Evolutionary conservation across 2,329 filamentous ascomycete genomes (phyloP).

Genomic region (Penicillium freii): DNA sequence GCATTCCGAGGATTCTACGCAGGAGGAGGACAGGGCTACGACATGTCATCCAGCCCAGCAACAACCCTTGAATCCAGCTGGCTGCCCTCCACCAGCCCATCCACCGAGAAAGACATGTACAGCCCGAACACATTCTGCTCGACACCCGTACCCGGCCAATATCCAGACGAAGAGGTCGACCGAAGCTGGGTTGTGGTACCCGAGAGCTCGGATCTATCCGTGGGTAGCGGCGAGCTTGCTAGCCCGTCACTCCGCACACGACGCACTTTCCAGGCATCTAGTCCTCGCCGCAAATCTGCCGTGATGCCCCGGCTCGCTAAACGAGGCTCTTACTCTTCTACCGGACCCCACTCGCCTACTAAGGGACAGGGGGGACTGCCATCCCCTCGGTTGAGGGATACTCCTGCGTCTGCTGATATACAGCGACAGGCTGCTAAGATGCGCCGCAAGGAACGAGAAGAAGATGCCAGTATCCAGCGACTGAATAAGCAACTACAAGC

Average conservation of each 20-base stretch:
- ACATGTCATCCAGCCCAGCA: constrained; percentile 44
- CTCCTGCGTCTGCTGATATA: constrained; percentile 56
- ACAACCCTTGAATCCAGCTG: constrained; percentile 27
- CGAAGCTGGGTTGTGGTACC: constrained; percentile 70
- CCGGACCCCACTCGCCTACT: constrained; percentile 25
- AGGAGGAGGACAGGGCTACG: constrained; percentile 73
- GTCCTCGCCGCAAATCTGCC: constrained; percentile 27
- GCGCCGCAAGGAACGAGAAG: constrained; percentile 69
- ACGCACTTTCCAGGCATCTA: constrained; percentile 23
- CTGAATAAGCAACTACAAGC: constrained; percentile 77
- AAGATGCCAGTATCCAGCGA: constrained; percentile 73
- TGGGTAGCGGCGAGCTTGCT: constrained; percentile 3
- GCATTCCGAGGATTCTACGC: constrained; percentile 84
- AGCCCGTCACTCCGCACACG: constrained; percentile 21
- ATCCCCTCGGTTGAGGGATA: constrained; percentile 32
- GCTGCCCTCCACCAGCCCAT: constrained; percentile 25
- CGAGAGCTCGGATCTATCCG: constrained; percentile 19
- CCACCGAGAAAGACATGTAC: constrained; percentile 29
- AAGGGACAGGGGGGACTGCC: constrained; percentile 21
- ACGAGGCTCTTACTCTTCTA: constrained; percentile 17
- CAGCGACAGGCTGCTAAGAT: constrained; percentile 70
- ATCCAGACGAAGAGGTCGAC: constrained; percentile 54
- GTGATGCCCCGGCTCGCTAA: constrained; percentile 29
- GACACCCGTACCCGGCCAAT: constrained; percentile 55
- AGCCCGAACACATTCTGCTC: constrained; percentile 21